phyloP scores from a whole-genome alignment of 2,329 filamentous ascomycete species.

The Truncatella angustata region DNA sequence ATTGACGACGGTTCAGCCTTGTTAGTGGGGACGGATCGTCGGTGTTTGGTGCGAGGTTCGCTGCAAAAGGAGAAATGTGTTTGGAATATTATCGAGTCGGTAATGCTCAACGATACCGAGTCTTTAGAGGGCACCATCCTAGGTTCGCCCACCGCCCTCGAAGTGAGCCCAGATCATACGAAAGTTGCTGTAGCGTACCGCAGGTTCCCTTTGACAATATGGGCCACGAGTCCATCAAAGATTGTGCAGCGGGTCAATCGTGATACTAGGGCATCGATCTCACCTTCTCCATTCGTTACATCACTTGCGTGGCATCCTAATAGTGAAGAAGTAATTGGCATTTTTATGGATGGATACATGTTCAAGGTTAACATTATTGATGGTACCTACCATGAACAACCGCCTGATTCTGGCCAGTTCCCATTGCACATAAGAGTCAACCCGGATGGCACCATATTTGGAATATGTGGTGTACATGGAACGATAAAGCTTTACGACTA shows the following conservation, averaged over 20 bases:
- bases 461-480: constrained; percentile 14
- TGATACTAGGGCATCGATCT: constrained; percentile 5
- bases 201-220: constrained; percentile 6
- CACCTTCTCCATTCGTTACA: not conserved
- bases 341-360: constrained; percentile 19
- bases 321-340: constrained; percentile 19
- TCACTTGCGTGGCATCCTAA: constrained; percentile 20
- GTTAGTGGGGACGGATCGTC: constrained; percentile 1
- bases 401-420: constrained; percentile 9
- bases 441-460: constrained; percentile 17
- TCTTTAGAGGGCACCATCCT: constrained; percentile 4
- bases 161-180: constrained; percentile 3
- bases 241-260: constrained; percentile 5
- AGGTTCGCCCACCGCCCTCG: not conserved
- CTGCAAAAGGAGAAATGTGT: not conserved
- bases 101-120: constrained; percentile 1
- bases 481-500: constrained; percentile 18
- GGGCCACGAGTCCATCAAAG: not conserved
- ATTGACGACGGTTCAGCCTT: not conserved
- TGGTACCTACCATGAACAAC: constrained; percentile 16
- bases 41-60: not conserved
- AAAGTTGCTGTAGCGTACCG: constrained; percentile 5
- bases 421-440: constrained; percentile 10
- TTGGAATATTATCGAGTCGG: not conserved
- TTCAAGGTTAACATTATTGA: constrained; percentile 23